These are phyloP conservation scores for Cutaneotrichosporon mucoides DNA, from an alignment of 1,284 basidiomycete genomes.

Conservation along the genomic window DNA sequence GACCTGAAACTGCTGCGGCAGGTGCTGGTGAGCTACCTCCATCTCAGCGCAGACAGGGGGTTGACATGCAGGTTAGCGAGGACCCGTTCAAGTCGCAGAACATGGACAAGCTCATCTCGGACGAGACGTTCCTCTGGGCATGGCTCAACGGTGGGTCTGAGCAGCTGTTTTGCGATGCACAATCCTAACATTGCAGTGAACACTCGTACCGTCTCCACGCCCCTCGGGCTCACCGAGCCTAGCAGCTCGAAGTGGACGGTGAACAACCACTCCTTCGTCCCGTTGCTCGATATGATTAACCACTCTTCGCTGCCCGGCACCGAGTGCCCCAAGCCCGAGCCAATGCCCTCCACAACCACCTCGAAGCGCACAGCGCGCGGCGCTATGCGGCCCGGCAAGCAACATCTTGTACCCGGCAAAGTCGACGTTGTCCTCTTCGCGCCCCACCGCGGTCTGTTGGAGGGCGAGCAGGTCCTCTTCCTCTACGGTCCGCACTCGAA, in stretches of 20 bases:
- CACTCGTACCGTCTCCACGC: slow-evolving; percentile 76
- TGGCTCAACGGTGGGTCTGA: slow-evolving; percentile 76
- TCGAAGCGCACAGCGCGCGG: slow-evolving; percentile 7
- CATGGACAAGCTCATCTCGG: slow-evolving; percentile 24
- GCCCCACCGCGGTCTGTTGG: slow-evolving; percentile 50
- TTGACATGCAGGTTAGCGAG: slow-evolving; percentile 6
- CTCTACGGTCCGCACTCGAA: slow-evolving; percentile 73
- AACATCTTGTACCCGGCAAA: slow-evolving; percentile 46
- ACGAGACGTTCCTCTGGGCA: slow-evolving; percentile 65
- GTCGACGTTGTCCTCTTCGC: slow-evolving; percentile 57
- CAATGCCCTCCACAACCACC: slow-evolving; percentile 19
- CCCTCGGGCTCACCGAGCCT: slow-evolving; percentile 59
- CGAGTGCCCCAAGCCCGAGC: slow-evolving; percentile 25
- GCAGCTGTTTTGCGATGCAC: too few species aligned
- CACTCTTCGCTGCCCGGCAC: slow-evolving; percentile 53
- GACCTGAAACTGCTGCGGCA: slow-evolving; percentile 55
- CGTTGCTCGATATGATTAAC: slow-evolving; percentile 80
- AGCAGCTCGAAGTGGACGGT: slow-evolving; percentile 26
- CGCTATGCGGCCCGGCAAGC: slow-evolving; percentile 45
- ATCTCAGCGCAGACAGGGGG: too few species aligned
- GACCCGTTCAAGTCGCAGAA: slow-evolving; percentile 35
- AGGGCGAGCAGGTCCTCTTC: slow-evolving; percentile 64
- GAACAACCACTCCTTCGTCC: slow-evolving; percentile 75
- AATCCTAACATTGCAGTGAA: too few species aligned
- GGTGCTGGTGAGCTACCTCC: slow-evolving; percentile 40